A percentile compares a stretch with the other conserved stretches of the same genome.
Conservation (phyloP, 2,329 filamentous ascomycete species). For the Alternaria postmessia region DNA sequence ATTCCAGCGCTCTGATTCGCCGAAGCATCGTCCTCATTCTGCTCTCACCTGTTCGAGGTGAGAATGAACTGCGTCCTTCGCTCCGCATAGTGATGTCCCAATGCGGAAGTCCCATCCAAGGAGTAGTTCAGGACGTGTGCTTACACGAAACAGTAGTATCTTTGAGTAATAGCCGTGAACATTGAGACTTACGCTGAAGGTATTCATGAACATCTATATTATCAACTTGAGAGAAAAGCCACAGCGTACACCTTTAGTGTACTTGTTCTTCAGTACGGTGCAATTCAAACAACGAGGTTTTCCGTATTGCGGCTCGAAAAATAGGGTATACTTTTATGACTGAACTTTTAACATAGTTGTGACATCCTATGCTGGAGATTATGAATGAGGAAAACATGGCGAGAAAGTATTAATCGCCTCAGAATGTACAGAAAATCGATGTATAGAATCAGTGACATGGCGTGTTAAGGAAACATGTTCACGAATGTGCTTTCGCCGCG, state of each 20-base stretch:
- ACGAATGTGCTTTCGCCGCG: background rate
- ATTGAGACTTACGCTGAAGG: background rate
- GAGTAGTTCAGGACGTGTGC: background rate
- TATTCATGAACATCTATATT: background rate
- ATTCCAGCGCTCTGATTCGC: slow-evolving; percentile 1
- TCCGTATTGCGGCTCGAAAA: background rate
- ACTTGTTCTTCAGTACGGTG: background rate
- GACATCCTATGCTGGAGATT: no score
- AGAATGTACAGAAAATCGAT: background rate
- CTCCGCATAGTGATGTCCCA: background rate
- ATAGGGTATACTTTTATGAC: background rate
- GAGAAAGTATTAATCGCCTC: background rate
- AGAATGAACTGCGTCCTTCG: background rate
- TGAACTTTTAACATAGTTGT: background rate
- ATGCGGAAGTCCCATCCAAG: background rate
- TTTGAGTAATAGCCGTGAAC: background rate
- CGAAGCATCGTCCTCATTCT: background rate
- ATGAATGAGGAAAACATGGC: no score
- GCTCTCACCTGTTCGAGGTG: background rate
- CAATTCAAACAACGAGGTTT: background rate
- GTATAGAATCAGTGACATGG: background rate
- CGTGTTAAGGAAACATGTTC: no score
- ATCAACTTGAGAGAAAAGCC: background rate
- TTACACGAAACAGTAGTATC: no score
- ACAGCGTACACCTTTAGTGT: background rate